Conservation (phyloP, 129 eudicot genomes). For the Escallonia rubra region DNA sequence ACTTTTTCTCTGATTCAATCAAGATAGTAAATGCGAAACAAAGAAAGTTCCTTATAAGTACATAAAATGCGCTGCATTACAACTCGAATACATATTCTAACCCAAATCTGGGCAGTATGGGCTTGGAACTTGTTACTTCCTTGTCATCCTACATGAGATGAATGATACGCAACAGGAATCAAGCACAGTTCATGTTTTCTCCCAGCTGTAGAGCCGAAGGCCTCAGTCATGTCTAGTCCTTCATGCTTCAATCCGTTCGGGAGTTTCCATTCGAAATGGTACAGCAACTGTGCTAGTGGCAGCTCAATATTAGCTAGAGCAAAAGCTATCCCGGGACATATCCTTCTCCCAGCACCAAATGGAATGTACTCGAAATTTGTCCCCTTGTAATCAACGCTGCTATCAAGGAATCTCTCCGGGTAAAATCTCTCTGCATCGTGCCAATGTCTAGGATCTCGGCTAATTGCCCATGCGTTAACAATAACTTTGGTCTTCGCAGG, state of each 20-base stretch:
- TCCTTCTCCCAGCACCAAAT: neutral
- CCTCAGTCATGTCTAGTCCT: conserved; percentile 1
- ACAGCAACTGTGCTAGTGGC: neutral
- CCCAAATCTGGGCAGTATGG: too few relatives aligned
- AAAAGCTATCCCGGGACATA: neutral
- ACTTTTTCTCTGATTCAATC: too few relatives aligned
- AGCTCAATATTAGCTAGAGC: neutral
- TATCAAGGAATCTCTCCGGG: neutral
- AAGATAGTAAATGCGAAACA: too few relatives aligned
- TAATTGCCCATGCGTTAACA: conserved; percentile 11
- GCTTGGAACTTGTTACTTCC: neutral
- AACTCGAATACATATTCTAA: too few relatives aligned
- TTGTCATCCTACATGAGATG: neutral
- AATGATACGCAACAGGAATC: conserved; percentile 9
- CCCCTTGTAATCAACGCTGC: neutral
- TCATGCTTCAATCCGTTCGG: neutral
- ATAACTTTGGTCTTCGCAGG: conserved; percentile 8
- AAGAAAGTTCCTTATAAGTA: too few relatives aligned
- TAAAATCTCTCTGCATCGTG: neutral
- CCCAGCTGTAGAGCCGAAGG: neutral
- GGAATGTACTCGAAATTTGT: neutral
- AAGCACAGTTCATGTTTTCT: neutral
- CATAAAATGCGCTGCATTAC: too few relatives aligned
- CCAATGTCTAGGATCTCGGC: conserved; percentile 2
- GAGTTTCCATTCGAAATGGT: conserved; percentile 2